A percentile compares a stretch with the other conserved stretches of the same genome.
phyloP scores from a whole-genome alignment of 2,329 filamentous ascomycete genomes.

The Pyrenophora tritici-repentis region DNA sequence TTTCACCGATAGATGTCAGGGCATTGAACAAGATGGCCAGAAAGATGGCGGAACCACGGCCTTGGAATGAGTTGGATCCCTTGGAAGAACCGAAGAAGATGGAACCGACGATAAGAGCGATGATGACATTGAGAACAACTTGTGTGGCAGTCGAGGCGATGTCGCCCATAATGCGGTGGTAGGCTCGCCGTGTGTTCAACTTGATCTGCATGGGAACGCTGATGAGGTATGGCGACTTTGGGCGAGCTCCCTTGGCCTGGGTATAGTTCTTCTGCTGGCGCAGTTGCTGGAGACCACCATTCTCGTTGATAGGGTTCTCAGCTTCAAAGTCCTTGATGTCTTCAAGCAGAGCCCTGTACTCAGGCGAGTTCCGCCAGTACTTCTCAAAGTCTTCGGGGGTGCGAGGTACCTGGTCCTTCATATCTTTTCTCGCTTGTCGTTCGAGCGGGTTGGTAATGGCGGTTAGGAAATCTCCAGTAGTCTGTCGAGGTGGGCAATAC shows the following conservation, averaged over 20 bases:
- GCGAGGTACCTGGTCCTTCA: conserved; percentile 53
- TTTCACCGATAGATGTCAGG: conserved; percentile 61
- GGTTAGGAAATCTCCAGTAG: conserved; percentile 75
- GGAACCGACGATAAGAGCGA: conserved; percentile 66
- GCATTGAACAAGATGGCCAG: conserved; percentile 65
- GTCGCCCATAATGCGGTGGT: conserved; percentile 44
- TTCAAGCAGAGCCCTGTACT: conserved; percentile 47
- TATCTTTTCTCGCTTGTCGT: conserved; percentile 49
- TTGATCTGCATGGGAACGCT: conserved; percentile 54
- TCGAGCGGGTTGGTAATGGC: conserved; percentile 64
- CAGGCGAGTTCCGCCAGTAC: conserved; percentile 60
- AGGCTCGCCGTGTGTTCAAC: conserved; percentile 38
- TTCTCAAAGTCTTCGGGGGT: conserved; percentile 56
- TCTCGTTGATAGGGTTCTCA: conserved; percentile 51
- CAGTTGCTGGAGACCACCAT: conserved; percentile 40
- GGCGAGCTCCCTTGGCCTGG: conserved; percentile 60
- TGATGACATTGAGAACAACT: conserved; percentile 56
- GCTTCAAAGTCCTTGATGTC: conserved; percentile 60
- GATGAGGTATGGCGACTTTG: conserved; percentile 63
- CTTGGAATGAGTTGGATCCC: conserved; percentile 58
- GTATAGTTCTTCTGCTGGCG: conserved; percentile 55
- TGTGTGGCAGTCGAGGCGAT: conserved; percentile 38
- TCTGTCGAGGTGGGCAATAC: conserved; percentile 68
- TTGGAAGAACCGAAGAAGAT: conserved; percentile 62
- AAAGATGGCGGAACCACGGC: conserved; percentile 63